These are phyloP conservation scores for Echium plantagineum DNA, from an alignment of 257 asterid species.

Conservation along the genomic window DNA sequence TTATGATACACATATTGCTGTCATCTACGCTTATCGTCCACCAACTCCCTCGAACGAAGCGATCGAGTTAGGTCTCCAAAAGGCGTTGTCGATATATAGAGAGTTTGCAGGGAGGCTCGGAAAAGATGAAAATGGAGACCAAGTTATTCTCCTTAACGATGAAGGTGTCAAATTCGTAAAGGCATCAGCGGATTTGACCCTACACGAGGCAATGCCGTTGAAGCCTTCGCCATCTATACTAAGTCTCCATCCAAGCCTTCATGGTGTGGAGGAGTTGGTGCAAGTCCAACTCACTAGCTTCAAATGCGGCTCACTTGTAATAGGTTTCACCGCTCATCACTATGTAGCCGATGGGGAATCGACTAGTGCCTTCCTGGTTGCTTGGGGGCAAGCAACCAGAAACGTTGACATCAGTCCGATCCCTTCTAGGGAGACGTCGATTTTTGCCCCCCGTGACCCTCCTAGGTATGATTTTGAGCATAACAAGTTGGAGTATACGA, in stretches of 20 bases:
- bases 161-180: constrained; percentile 37
- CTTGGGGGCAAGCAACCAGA: no score
- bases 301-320: no score
- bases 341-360: no score
- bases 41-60: constrained; percentile 46
- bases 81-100: constrained; percentile 43
- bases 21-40: constrained; percentile 63
- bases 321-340: no score
- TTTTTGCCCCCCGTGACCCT: constrained; percentile 46
- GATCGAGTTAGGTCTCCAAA: constrained; percentile 48
- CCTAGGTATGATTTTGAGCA: constrained; percentile 45
- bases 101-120: constrained; percentile 80
- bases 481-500: constrained; percentile 39
- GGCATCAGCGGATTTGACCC: no score
- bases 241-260: no score
- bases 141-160: constrained; percentile 41
- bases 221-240: no score
- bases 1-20: constrained; percentile 52
- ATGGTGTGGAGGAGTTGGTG: no score
- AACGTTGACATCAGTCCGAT: constrained; percentile 12
- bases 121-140: constrained; percentile 26
- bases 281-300: no score
- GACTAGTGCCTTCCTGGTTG: no score
- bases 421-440: constrained; percentile 45
- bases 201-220: no score